Conservation (phyloP, 2,329 filamentous ascomycete genomes). For the Neurospora crassa region DNA sequence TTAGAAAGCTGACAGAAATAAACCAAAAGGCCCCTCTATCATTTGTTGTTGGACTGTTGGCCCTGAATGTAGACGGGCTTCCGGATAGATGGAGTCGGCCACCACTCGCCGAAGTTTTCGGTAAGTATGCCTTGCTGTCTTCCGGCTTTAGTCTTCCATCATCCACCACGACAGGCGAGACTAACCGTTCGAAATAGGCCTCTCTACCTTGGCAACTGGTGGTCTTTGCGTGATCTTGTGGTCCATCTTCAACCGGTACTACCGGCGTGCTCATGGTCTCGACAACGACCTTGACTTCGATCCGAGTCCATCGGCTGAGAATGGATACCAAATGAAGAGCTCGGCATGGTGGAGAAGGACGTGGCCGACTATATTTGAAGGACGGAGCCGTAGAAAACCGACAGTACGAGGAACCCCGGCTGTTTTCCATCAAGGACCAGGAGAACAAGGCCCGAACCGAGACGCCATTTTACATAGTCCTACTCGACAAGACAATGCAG, state of each 20-base stretch:
- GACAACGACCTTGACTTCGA: not conserved
- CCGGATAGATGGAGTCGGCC: not conserved
- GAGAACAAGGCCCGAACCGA: not conserved
- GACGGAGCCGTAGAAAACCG: not conserved
- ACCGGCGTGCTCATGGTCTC: not conserved
- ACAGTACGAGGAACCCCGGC: not conserved
- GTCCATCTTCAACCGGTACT: slow-evolving; percentile 1
- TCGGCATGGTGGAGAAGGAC: not conserved
- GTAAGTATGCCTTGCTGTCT: not conserved
- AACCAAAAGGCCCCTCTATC: slow-evolving; percentile 1
- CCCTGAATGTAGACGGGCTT: not conserved
- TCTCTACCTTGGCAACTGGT: slow-evolving; percentile 2
- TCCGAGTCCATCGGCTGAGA: not conserved
- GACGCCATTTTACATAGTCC: not conserved
- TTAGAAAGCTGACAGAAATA: not conserved
- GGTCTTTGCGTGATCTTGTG: slow-evolving; percentile 3
- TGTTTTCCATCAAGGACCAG: not conserved
- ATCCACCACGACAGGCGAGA: not conserved
- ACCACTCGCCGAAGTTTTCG: slow-evolving; percentile 3
- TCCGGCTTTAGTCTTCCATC: not conserved
- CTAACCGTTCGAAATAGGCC: not conserved
- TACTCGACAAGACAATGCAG: not conserved
- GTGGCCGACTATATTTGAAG: not conserved
- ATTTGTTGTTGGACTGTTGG: slow-evolving; percentile 3
- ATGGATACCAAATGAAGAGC: not conserved